Conservation (phyloP, 225 moss, liverwort and hornwort species). For the Antitrichia curtipendula region DNA sequence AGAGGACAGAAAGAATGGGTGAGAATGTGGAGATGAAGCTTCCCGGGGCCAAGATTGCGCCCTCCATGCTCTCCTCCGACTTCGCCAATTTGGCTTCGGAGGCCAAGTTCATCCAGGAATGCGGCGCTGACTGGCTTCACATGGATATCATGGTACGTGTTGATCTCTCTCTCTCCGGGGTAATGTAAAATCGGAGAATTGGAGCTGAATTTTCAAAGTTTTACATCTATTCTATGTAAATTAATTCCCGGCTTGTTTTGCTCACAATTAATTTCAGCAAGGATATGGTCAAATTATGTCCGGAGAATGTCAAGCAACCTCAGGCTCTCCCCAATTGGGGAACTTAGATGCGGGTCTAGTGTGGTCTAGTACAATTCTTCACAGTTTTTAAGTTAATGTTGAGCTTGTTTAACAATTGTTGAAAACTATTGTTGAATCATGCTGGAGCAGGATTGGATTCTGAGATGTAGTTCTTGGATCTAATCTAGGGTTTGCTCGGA, state of each 20-base stretch:
- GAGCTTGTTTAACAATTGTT: not conserved
- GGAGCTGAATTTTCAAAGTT: not conserved
- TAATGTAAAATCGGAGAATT: not conserved
- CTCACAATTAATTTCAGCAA: not conserved
- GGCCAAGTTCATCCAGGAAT: conserved; percentile 80
- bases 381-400: not conserved
- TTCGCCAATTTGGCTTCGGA: conserved; percentile 95
- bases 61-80: conserved; percentile 97
- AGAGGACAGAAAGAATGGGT: not conserved
- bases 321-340: not conserved
- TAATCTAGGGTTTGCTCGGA: not conserved
- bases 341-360: not conserved
- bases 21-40: not conserved
- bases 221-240: not conserved
- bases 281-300: not conserved
- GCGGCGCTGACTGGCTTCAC: conserved; percentile 97
- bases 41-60: conserved; percentile 70
- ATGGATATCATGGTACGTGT: conserved; percentile 86
- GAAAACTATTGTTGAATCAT: not conserved
- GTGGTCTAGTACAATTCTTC: not conserved
- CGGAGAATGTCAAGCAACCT: not conserved
- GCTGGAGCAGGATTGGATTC: not conserved
- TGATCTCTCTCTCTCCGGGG: not conserved
- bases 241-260: not conserved
- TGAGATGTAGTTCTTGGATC: not conserved